phyloP scores from a whole-genome alignment of 441 rosid genomes.

The Croton setiger region DNA sequence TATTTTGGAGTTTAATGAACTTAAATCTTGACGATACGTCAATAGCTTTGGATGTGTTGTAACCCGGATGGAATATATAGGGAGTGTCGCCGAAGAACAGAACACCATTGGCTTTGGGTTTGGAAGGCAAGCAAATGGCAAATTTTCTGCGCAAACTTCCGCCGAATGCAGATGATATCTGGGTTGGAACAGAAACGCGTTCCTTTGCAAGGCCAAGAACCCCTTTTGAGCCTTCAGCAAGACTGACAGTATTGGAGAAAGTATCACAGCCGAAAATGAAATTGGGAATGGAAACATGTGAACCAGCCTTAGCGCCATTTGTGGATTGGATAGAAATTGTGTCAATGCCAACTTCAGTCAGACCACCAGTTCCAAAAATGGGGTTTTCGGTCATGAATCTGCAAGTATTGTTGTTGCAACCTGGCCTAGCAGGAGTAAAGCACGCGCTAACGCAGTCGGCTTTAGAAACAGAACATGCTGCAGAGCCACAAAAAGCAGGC shows the following conservation, averaged over 20 bases:
- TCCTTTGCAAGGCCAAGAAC: constrained; percentile 18
- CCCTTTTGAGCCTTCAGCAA: constrained; percentile 35
- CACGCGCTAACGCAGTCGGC: background rate
- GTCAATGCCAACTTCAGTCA: constrained; percentile 24
- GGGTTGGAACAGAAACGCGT: constrained; percentile 9
- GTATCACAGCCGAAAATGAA: constrained; percentile 28
- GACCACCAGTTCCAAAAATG: constrained; percentile 13
- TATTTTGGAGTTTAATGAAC: constrained; percentile 38
- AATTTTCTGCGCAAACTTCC: constrained; percentile 26
- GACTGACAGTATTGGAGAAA: constrained; percentile 1
- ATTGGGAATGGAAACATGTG: constrained; percentile 20
- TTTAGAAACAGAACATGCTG: constrained; percentile 16
- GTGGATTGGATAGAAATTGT: constrained; percentile 25
- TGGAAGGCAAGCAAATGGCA: constrained; percentile 21
- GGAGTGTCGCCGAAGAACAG: constrained; percentile 18
- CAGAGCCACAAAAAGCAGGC: constrained; percentile 10
- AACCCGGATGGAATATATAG: constrained; percentile 7
- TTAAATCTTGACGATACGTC: constrained; percentile 10
- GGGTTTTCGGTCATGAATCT: constrained; percentile 34
- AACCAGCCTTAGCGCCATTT: constrained; percentile 25
- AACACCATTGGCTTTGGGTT: constrained; percentile 3
- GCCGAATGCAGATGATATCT: constrained; percentile 23
- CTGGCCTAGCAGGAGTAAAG: constrained; percentile 23
- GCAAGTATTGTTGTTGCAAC: constrained; percentile 61
- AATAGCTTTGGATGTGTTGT: constrained; percentile 3